Conservation (phyloP, 768 basidiomycete species). For the Gloeophyllum trabeum region DNA sequence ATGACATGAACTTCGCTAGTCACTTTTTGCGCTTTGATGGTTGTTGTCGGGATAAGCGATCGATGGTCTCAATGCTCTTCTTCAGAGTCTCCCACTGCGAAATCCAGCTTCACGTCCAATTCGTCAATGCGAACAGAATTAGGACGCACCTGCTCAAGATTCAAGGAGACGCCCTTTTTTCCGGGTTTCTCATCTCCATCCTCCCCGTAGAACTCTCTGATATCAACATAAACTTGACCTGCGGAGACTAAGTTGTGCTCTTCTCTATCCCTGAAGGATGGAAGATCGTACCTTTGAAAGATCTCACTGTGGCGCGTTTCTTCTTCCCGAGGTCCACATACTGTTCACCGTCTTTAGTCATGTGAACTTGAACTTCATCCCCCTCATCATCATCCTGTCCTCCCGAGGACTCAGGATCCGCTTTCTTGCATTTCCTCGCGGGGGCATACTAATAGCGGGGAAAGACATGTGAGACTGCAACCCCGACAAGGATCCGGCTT, state of each 20-base stretch:
- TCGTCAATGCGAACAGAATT: background rate
- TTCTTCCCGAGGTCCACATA: slow-evolving; percentile 67
- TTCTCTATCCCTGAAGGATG: no score
- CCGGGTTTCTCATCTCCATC: slow-evolving; percentile 56
- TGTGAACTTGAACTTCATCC: background rate
- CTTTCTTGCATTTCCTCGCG: no score
- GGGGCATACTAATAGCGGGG: no score
- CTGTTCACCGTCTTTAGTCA: slow-evolving; percentile 30
- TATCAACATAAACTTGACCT: slow-evolving; percentile 51
- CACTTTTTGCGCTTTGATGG: slow-evolving; percentile 11
- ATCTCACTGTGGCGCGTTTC: slow-evolving; percentile 47
- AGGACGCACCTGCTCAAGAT: slow-evolving; percentile 47
- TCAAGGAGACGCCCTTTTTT: slow-evolving; percentile 70
- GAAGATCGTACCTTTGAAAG: slow-evolving; percentile 31
- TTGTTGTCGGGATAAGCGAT: slow-evolving; percentile 31
- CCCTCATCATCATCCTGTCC: background rate
- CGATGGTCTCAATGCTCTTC: slow-evolving; percentile 29
- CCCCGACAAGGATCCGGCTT: no score
- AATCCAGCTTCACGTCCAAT: background rate
- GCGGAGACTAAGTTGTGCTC: slow-evolving; percentile 10
- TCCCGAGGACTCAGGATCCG: no score
- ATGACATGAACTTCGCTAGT: no score
- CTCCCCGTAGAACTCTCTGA: slow-evolving; percentile 59
- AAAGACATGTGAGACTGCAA: no score
- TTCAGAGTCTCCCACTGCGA: slow-evolving; percentile 50